Base-by-base conservation (phyloP, 768 basidiomycete species). In the Trametes sanguinea region DNA sequence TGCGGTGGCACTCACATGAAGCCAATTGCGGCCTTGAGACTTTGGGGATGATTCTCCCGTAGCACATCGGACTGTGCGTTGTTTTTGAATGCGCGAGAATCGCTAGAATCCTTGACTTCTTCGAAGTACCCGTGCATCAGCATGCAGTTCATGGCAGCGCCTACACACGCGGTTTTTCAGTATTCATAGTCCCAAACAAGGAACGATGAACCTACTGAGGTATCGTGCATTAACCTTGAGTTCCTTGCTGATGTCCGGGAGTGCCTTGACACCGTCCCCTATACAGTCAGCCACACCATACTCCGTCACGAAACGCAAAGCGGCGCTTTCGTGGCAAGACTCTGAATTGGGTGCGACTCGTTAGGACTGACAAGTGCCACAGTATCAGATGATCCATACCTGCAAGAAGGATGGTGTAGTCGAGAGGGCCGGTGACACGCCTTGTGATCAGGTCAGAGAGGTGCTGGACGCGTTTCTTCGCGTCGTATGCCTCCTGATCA, bases 241-340 rank as follows among this genome's bases (percentile, higher is more conserved):
- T 11, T 51, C 11, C 13, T 22, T 4, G 10, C 45, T 22, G 8
- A 64, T 46, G 16, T 64, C 58, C 4, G 53, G 14, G 33, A 64
- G 52, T 1, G 57, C 7, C 42, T 44, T 50, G 14, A 46, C 37
- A 29, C 7, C 58, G 27, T 60, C 58, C 1, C 58, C 63, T n/a
- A 64, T 64, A 13, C 37, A 42, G 22, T 60, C 63, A 0, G 58
- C 63, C 14, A 60, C 58, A 2, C 54, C 53, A 40, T 50, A 43
- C 6, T 54, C 52, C 10, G 58, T 51, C 17, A 64, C 54, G 14
- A 64, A 22, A 2, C 45, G 47, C 7, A 64, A 48, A 7, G 63
- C 63, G 1, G 63, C 43, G 16, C 63, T 64, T 27, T 64, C 63
- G 3, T 60, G 58, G n/a, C 57, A 60, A 11, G 63, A 55, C n/a